Evolutionary conservation across 768 basidiomycete genomes (phyloP).

Genomic region (Hydnum rufescens): DNA sequence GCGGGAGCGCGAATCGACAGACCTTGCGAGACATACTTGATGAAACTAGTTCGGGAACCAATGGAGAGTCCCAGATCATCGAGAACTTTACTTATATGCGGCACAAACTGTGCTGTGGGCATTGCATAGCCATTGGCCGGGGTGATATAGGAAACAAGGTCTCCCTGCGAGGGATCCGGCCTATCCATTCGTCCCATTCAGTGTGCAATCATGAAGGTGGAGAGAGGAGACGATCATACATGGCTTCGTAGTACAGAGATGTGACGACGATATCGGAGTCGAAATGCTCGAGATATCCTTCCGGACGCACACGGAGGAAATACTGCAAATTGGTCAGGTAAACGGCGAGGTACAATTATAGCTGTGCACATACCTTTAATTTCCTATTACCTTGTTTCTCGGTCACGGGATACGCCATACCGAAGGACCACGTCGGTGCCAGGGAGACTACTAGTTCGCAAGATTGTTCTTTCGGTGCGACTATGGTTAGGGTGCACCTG

Average conservation of each 20-base stretch:
- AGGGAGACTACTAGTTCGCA: conserved; percentile 60
- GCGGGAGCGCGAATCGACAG: not conserved
- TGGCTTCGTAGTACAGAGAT: conserved; percentile 67
- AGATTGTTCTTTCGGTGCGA: conserved; percentile 55
- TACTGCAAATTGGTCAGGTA: conserved; percentile 24
- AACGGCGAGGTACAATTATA: no score
- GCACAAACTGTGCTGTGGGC: conserved; percentile 61
- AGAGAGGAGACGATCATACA: conserved; percentile 28
- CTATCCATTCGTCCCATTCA: conserved; percentile 25
- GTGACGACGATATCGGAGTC: conserved; percentile 64
- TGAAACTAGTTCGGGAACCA: conserved; percentile 62
- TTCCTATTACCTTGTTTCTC: conserved; percentile 45
- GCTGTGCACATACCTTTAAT: conserved; percentile 22
- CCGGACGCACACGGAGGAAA: conserved; percentile 65
- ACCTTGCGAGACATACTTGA: conserved; percentile 44
- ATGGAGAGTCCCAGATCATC: conserved; percentile 72
- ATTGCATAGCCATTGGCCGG: conserved; percentile 74
- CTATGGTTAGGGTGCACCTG: conserved; percentile 54
- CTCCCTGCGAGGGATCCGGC: conserved; percentile 56
- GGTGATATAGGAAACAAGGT: conserved; percentile 59
- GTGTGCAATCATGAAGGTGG: not conserved
- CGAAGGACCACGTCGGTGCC: conserved; percentile 54
- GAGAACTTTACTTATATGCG: conserved; percentile 62
- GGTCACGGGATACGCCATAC: conserved; percentile 59
- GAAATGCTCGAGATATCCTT: conserved; percentile 73